Conservation (phyloP, 176 grass and related monocot genomes). For the Musa schizocarpa region DNA sequence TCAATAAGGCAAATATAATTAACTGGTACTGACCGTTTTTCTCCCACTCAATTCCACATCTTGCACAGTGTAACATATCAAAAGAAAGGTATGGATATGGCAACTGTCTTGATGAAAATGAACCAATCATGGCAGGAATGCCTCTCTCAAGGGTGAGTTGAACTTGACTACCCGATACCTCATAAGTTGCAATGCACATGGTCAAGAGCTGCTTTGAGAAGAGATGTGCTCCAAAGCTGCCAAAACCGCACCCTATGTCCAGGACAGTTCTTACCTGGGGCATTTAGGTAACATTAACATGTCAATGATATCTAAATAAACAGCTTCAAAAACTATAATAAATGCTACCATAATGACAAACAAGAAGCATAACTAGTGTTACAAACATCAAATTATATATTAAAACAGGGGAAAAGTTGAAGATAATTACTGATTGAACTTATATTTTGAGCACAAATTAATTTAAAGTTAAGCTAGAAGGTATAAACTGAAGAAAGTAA, state of each 20-base stretch:
- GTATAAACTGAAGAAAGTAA: neutral
- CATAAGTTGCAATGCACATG: conserved; percentile 96
- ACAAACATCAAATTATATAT: neutral
- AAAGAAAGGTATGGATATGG: conserved; percentile 93
- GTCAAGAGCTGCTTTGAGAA: conserved; percentile 76
- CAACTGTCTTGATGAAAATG: conserved; percentile 73
- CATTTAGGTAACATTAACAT: conserved; percentile 18
- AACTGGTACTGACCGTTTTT: conserved; percentile 53
- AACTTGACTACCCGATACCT: conserved; percentile 88
- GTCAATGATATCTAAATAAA: neutral
- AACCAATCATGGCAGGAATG: conserved; percentile 90
- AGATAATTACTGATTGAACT: neutral
- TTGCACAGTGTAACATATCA: conserved; percentile 93
- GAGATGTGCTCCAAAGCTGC: conserved; percentile 85
- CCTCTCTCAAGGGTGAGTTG: conserved; percentile 98
- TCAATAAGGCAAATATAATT: neutral
- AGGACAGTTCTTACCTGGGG: conserved; percentile 92
- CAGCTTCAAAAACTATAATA: neutral
- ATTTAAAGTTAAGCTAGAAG: neutral
- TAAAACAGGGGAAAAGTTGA: no score
- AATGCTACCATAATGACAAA: neutral
- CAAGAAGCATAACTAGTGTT: neutral
- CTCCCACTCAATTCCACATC: conserved; percentile 84
- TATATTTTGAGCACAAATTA: neutral
- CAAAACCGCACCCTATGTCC: conserved; percentile 98